A percentile compares a stretch with the other conserved stretches of the same genome.
Evolutionary conservation across 345 rosid genomes (phyloP).

Genomic region (Eucalyptus cladocalyx): DNA sequence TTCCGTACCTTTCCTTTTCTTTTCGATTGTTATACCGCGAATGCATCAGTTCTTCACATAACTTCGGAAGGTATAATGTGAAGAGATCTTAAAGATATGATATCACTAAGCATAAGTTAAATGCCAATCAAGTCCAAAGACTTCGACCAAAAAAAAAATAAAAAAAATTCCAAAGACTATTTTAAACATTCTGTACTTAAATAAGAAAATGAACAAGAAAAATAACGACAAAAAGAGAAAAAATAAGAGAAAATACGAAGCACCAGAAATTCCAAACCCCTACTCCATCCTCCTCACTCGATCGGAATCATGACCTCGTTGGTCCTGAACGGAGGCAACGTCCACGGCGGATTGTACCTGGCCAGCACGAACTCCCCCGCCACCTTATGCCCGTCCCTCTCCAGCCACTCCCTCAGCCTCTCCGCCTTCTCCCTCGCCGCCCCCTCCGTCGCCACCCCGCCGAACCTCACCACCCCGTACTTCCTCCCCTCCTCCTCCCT

Average conservation of each 20-base stretch:
- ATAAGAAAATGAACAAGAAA: neutral
- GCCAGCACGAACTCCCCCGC: constrained; percentile 52
- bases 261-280: neutral
- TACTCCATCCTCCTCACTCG: constrained; percentile 18
- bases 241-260: neutral
- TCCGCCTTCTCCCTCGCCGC: constrained; percentile 63
- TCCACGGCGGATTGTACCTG: constrained; percentile 92
- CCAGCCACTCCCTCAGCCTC: constrained; percentile 49
- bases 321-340: constrained; percentile 63
- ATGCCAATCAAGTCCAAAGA: neutral
- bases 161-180: neutral
- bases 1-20: rapidly evolving
- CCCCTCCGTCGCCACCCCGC: constrained; percentile 43
- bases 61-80: neutral
- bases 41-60: neutral
- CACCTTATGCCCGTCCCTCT: constrained; percentile 62
- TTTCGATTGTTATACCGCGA: neutral
- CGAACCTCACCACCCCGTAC: constrained; percentile 64
- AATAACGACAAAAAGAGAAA: neutral
- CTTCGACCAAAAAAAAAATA: no score
- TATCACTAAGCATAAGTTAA: neutral
- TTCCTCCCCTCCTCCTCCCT: constrained; percentile 57
- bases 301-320: constrained; percentile 75
- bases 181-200: neutral
- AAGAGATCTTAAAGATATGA: neutral